Evolutionary conservation across 2,329 filamentous ascomycete genomes (phyloP).

Genomic region (Domatiomyces catenatus): DNA sequence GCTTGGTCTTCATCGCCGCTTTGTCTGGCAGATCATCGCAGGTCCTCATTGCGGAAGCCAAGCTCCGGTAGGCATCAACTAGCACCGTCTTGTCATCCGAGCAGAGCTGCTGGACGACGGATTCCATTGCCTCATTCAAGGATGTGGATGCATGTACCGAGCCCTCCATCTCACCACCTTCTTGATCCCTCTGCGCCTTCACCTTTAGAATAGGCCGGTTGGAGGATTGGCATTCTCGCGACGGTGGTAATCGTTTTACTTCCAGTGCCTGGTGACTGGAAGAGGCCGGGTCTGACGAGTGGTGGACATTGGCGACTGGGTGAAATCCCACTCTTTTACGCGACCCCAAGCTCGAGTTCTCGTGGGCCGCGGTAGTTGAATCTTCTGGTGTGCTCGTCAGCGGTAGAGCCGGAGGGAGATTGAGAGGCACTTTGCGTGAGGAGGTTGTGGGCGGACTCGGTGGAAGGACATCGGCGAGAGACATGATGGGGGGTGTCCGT

Average conservation of each 20-base stretch:
- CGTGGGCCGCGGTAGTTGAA: slow-evolving; percentile 7
- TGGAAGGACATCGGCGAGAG: slow-evolving; percentile 15
- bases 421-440: slow-evolving; percentile 5
- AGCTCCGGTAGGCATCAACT: slow-evolving; percentile 71
- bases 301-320: slow-evolving; percentile 34
- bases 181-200: slow-evolving; percentile 22
- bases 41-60: slow-evolving; percentile 59
- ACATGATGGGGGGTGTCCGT: slow-evolving; percentile 13
- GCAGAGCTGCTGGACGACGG: slow-evolving; percentile 64
- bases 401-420: slow-evolving; percentile 1
- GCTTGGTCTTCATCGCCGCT: slow-evolving; percentile 57
- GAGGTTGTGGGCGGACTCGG: slow-evolving; percentile 16
- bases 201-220: slow-evolving; percentile 73
- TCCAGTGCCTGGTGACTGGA: slow-evolving; percentile 22
- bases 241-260: slow-evolving; percentile 31
- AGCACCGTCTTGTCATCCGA: slow-evolving; percentile 56
- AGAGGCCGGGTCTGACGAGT: slow-evolving; percentile 10
- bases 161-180: slow-evolving; percentile 7
- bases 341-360: slow-evolving; percentile 6
- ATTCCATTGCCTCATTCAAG: slow-evolving; percentile 46
- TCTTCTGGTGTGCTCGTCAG: slow-evolving; percentile 6
- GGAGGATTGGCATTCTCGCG: slow-evolving; percentile 36
- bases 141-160: slow-evolving; percentile 3
- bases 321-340: slow-evolving; percentile 49
- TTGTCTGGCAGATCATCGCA: slow-evolving; percentile 70